Evolutionary conservation across 2,329 filamentous ascomycete species (phyloP), one percentile per base, ranked within the genome.

Genomic region (Trichoderma sp.): DNA sequence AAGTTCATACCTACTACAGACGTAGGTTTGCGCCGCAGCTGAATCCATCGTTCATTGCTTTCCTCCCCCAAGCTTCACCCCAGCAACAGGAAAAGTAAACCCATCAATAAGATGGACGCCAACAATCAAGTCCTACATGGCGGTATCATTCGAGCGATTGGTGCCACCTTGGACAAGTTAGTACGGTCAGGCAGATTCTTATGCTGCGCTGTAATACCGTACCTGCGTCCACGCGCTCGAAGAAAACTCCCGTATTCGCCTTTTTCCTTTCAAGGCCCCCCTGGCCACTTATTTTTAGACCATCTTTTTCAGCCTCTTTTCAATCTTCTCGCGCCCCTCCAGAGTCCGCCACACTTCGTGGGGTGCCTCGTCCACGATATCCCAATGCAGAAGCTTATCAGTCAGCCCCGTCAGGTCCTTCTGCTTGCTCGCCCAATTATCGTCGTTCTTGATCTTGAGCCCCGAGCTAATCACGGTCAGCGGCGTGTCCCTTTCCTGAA

Each of bases 391-490:
- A 66, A 98, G 83, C 62, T 94, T 94, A 67, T 91, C 86, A 0
- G 95, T 98, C 75, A 98, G 84, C 72, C 87, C 89, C 8, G 91
- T 94, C 73, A 98, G 82, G 77, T 97, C 95, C 76, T 93, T 87
- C 84, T 99, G 96, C 80, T 94, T 94, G 74, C 88, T 84, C 79
- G 92, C 91, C 96, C 96, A 99, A 71, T 89, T 86, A 61, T 85
- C 83, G 79, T 93, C 91, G 63, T 82, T 85, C 71, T 89, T 87
- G 70, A 94, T 85, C 76, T 92, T 86, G 71, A 90, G 86, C 0
- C 94, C 95, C 1, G 93, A 97, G 79, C 93, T 97, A 71, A 98
- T 88, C 28, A 99, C 84, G 2, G 91, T 91, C 51, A 98, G 83
- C 7, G 94, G 92, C 15, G 92, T 93, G 72, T 92, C 85, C n/a